These are phyloP conservation scores for Blastobotrys robertii DNA, from an alignment of 805 yeast species.

Conservation along the genomic window DNA sequence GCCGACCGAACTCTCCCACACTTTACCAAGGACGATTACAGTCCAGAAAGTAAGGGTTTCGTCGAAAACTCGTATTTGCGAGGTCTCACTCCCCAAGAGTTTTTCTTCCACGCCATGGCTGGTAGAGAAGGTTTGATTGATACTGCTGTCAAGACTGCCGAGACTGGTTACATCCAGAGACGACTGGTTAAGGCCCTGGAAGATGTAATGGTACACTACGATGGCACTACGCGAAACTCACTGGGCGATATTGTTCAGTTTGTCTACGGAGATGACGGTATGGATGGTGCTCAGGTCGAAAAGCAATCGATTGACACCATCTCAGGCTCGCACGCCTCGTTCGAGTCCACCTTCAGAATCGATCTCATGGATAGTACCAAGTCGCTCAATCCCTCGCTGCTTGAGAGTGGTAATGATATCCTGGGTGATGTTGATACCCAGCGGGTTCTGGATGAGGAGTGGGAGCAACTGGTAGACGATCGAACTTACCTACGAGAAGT, in stretches of 20 bases:
- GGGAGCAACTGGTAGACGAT: slow-evolving; percentile 63
- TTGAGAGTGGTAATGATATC: slow-evolving; percentile 87
- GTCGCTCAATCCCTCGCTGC: slow-evolving; percentile 56
- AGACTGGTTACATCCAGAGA: slow-evolving; percentile 97
- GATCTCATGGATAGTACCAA: slow-evolving; percentile 64
- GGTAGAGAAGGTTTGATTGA: slow-evolving; percentile 99
- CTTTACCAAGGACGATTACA: slow-evolving; percentile 95
- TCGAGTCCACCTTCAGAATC: slow-evolving; percentile 75
- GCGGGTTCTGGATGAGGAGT: slow-evolving; percentile 72
- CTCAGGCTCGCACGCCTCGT: slow-evolving; percentile 80
- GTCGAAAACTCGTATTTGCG: slow-evolving; percentile 94
- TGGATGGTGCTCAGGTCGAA: slow-evolving; percentile 97
- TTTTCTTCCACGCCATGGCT: slow-evolving; percentile 99
- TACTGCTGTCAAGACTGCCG: slow-evolving; percentile 99
- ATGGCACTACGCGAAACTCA: slow-evolving; percentile 96
- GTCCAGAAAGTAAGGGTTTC: slow-evolving; percentile 97
- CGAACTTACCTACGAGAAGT: slow-evolving; percentile 74
- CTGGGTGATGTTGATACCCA: slow-evolving; percentile 83
- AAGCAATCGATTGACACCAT: slow-evolving; percentile 92
- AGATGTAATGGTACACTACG: slow-evolving; percentile 96
- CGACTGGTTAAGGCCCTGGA: slow-evolving; percentile 94
- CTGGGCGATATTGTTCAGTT: slow-evolving; percentile 94
- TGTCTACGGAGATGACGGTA: slow-evolving; percentile 97
- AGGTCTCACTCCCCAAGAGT: slow-evolving; percentile 97
- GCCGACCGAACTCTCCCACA: slow-evolving; percentile 95